Evolutionary conservation across 2,329 filamentous ascomycete genomes (phyloP), one percentile per base, ranked within the genome.

Genomic region (Ophiostoma piceae): DNA sequence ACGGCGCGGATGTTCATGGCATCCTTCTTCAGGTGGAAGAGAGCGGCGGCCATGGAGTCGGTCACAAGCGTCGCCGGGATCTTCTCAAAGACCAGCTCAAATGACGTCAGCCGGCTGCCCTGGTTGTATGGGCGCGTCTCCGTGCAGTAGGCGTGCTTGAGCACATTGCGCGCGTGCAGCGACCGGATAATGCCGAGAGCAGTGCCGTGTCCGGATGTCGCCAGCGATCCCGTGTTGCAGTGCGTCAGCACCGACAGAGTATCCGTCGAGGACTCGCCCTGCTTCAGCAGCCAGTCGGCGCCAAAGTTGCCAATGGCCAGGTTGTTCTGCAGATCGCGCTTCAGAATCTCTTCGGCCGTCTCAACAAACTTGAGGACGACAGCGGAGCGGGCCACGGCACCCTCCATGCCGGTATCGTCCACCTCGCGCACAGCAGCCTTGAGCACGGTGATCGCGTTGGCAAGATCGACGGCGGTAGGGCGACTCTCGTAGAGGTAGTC

Each of bases 101-200:
- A 99, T 8, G 95, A 93, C 4, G 95, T 99, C 71, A 99, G 84
- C 26, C 95, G 88, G 68, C 94, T 96, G 69, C 95, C 95, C 82
- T 99, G 95, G 82, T 99, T 99, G 81, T 99, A 99, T 0, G 95
- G 95, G 43, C 95, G 87, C 2, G 95, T 99, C 81, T 99, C 95
- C 67, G 94, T 97, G 82, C 94, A 99, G 82, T 92, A 99, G 54
- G 93, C 94, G 76, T 93, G 94, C 72, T 88, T 84, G 32, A 99
- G 84, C 7, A 87, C 83, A 5, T 84, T 83, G 70, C 84, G 84
- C 14, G 86, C 80, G 76, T 92, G 87, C 5, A 99, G 84, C 4
- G 91, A 92, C 70, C 95, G 91, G 74, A 99, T 93, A 67, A 99
- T 95, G 29, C 95, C 95, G 2, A 99, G 84, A 0, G 95, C 95